phyloP scores from a whole-genome alignment of 768 basidiomycete species.

The Lactarius pseudohatsudake region DNA sequence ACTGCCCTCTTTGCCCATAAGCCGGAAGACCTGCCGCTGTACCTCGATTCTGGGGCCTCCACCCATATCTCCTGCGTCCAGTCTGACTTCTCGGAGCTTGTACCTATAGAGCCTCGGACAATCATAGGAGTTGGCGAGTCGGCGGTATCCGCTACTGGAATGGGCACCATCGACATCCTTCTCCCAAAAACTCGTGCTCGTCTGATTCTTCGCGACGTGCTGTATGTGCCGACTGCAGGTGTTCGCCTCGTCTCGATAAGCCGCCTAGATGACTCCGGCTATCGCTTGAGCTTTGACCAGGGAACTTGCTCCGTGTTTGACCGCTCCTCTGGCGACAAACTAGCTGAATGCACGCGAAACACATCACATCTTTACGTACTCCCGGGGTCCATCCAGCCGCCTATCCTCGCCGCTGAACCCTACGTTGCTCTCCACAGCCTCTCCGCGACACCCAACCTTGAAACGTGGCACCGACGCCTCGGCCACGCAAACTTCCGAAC shows the following conservation, averaged over 20 bases:
- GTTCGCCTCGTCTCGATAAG: conserved; percentile 28
- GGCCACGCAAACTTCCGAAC: background rate
- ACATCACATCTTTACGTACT: background rate
- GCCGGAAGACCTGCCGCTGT: conserved; percentile 10
- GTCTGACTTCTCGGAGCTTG: conserved; percentile 33
- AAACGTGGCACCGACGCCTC: conserved; percentile 5
- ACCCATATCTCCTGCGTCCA: too few relatives aligned
- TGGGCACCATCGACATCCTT: conserved; percentile 32
- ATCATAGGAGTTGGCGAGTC: conserved; percentile 36
- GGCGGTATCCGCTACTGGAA: conserved; percentile 31
- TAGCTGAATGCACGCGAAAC: background rate
- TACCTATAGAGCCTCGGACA: conserved; percentile 29
- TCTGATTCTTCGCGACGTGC: conserved; percentile 10
- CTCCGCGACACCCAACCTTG: background rate
- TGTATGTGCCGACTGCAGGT: conserved; percentile 29
- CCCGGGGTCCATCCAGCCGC: background rate
- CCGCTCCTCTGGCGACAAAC: background rate
- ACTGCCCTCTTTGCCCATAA: conserved; percentile 1
- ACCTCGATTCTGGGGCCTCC: conserved; percentile 37
- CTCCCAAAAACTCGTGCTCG: background rate
- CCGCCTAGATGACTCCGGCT: background rate
- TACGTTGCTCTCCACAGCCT: background rate
- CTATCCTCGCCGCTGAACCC: too few relatives aligned
- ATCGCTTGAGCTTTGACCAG: too few relatives aligned
- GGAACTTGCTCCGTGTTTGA: background rate